Evolutionary conservation across 1,139 yeast genomes (phyloP).

Genomic region (Scheffersomyces insectosa): DNA sequence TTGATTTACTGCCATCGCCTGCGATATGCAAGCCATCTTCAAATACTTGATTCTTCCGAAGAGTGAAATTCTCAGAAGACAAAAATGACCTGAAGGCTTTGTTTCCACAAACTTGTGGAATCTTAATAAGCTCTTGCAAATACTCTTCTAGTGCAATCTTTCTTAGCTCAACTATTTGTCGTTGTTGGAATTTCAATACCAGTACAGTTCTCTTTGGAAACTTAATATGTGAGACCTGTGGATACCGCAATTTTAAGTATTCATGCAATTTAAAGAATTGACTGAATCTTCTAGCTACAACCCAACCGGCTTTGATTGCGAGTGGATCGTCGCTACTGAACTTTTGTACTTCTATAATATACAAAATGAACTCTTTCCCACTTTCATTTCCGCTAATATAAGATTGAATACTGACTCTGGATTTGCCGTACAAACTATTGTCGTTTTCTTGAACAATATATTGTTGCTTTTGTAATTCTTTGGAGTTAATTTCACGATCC

Average conservation of each 20-base stretch:
- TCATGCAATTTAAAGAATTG: conserved; percentile 77
- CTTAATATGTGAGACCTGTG: conserved; percentile 48
- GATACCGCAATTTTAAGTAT: conserved; percentile 57
- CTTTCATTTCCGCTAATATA: conserved; percentile 58
- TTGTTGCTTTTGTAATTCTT: conserved; percentile 77
- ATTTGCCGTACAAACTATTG: conserved; percentile 72
- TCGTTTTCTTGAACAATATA: conserved; percentile 82
- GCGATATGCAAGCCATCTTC: conserved; percentile 19
- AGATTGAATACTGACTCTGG: conserved; percentile 65
- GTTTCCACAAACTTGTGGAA: conserved; percentile 73
- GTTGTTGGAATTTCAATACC: conserved; percentile 65
- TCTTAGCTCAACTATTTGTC: conserved; percentile 65
- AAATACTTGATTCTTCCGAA: conserved; percentile 36
- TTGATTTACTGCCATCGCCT: conserved; percentile 8
- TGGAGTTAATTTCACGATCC: conserved; percentile 66
- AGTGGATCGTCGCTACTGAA: conserved; percentile 43
- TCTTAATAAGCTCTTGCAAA: conserved; percentile 53
- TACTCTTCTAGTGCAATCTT: conserved; percentile 62
- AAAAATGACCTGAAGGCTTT: conserved; percentile 72
- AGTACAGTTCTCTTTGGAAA: conserved; percentile 62
- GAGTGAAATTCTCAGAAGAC: conserved; percentile 66
- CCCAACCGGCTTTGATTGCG: conserved; percentile 74
- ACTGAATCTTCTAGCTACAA: conserved; percentile 82
- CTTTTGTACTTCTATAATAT: conserved; percentile 76
- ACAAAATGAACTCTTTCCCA: conserved; percentile 64